Evolutionary conservation across 176 grass and related monocot genomes (phyloP).

Genomic region (Themeda triandra): DNA sequence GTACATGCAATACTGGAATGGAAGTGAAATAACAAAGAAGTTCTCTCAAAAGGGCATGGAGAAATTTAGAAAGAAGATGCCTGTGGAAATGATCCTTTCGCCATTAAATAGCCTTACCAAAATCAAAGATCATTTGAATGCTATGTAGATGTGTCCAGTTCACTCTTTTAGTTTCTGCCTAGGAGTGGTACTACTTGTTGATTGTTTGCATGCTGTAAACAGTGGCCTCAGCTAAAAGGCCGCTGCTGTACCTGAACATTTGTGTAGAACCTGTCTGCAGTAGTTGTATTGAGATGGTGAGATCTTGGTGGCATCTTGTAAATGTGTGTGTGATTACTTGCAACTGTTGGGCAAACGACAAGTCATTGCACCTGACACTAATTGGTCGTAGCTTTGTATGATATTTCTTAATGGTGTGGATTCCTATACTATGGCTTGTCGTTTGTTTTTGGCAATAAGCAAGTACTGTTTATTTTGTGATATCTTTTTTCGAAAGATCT

Average conservation of each 20-base stretch:
- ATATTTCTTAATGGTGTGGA: not conserved
- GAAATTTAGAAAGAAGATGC: not conserved
- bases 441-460: not conserved
- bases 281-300: conserved; percentile 2
- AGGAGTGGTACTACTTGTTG: too few species aligned
- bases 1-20: not conserved
- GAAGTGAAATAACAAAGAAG: not conserved
- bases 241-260: too few species aligned
- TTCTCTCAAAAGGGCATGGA: not conserved
- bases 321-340: not conserved
- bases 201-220: too few species aligned
- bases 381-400: not conserved
- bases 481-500: too few species aligned
- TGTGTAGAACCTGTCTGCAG: conserved; percentile 16
- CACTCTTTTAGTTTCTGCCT: too few species aligned
- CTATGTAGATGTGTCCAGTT: too few species aligned
- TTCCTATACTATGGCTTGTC: not conserved
- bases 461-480: not conserved
- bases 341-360: not conserved
- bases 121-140: too few species aligned
- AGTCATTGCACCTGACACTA: not conserved
- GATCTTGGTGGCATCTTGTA: not conserved
- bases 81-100: not conserved
- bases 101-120: not conserved
- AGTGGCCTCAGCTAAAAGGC: too few species aligned